Conservation (phyloP, 495 filamentous ascomycete species). For the Chaetomium fimeti region DNA sequence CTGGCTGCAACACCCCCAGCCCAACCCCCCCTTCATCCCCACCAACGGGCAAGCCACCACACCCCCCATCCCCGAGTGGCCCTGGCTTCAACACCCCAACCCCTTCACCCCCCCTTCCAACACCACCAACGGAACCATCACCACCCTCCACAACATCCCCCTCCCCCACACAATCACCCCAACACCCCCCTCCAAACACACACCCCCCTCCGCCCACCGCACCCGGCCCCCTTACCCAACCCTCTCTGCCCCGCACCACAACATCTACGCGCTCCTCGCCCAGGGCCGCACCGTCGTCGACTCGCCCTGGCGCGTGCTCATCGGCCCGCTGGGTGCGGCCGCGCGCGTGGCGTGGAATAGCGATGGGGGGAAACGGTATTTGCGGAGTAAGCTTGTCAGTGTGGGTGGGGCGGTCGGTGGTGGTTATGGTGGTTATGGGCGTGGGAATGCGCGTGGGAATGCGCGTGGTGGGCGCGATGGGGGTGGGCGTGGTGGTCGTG, state of each 20-base stretch:
- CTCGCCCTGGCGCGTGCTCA: slow-evolving; percentile 5
- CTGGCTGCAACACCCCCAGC: neutral
- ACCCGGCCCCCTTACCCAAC: neutral
- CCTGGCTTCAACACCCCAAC: slow-evolving; percentile 2
- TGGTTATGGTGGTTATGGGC: neutral
- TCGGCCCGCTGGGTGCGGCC: neutral
- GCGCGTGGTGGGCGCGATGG: neutral
- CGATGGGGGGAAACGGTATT: neutral
- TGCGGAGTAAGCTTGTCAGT: neutral
- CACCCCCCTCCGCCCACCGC: neutral
- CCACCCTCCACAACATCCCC: slow-evolving; percentile 11
- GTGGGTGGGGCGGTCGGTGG: neutral
- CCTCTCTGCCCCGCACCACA: neutral
- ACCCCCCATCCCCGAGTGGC: neutral
- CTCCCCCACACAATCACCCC: neutral
- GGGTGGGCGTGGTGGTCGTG: neutral
- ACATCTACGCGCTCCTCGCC: neutral
- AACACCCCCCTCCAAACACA: neutral
- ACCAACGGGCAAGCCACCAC: neutral
- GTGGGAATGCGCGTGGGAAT: neutral
- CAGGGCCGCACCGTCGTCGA: neutral
- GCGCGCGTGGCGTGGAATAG: neutral
- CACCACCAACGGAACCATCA: neutral
- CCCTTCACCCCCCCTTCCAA: neutral
- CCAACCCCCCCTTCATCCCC: neutral